phyloP scores from a whole-genome alignment of 1,139 yeast genomes.

The Waltiozyma sp. region DNA sequence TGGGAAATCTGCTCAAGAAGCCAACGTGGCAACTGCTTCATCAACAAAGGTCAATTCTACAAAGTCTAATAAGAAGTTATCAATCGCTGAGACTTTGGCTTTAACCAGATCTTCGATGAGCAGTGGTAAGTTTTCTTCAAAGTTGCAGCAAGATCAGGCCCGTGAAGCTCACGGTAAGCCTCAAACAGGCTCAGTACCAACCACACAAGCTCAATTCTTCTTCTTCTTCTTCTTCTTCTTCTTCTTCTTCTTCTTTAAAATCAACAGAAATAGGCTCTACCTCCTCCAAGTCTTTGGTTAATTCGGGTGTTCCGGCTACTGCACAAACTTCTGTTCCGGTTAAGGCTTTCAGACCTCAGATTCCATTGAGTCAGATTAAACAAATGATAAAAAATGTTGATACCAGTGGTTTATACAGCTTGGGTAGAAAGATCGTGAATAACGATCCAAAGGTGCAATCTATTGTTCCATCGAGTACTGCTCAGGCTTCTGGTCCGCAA shows the following conservation, averaged over 20 bases:
- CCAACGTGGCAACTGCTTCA: background rate
- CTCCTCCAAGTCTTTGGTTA: background rate
- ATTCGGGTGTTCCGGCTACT: no score
- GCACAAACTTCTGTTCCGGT: background rate
- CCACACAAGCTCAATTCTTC: background rate
- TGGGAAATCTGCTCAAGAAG: no score
- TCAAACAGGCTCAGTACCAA: background rate
- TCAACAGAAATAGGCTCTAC: background rate
- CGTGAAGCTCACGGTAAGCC: conserved; percentile 1
- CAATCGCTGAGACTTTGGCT: conserved; percentile 60
- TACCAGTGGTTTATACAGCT: background rate
- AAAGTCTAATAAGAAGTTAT: conserved; percentile 19
- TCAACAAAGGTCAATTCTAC: background rate
- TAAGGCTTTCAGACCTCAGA: background rate
- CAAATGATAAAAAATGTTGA: background rate
- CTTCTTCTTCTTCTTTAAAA: background rate
- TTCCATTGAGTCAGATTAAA: background rate
- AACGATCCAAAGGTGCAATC: no score
- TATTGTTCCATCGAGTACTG: no score
- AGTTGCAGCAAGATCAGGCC: conserved; percentile 10
- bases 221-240: background rate
- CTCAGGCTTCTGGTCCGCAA: no score
- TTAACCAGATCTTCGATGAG: conserved; percentile 36
- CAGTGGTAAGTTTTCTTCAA: conserved; percentile 19
- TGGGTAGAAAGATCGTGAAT: background rate